phyloP scores from a whole-genome alignment of 1,139 yeast species.

The Saccharomyces hybrid region DNA sequence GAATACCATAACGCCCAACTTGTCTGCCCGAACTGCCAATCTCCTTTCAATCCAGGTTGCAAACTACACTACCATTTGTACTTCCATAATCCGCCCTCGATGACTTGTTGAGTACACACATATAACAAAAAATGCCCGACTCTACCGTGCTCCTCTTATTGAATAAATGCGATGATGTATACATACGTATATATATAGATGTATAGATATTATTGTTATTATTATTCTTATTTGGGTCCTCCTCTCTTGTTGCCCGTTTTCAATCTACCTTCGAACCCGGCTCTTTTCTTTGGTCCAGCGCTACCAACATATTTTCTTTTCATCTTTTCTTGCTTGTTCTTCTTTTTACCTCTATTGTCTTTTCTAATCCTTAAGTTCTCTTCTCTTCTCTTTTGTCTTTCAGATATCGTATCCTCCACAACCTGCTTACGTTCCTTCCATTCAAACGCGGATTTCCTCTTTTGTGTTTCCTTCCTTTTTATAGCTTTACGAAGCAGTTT shows the following conservation, averaged over 20 bases:
- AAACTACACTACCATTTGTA: constrained; percentile 27
- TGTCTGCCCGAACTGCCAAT: constrained; percentile 20
- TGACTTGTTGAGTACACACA: background rate
- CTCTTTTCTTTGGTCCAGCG: constrained; percentile 34
- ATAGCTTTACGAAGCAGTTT: constrained; percentile 76
- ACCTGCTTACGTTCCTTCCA: constrained; percentile 81
- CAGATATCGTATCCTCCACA: constrained; percentile 67
- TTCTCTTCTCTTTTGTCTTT: constrained; percentile 76
- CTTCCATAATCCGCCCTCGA: constrained; percentile 12
- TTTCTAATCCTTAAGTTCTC: constrained; percentile 77
- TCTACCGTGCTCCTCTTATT: background rate
- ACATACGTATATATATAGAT: background rate
- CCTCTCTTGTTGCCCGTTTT: constrained; percentile 26
- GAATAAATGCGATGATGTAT: background rate
- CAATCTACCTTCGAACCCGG: constrained; percentile 42
- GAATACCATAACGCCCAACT: constrained; percentile 13
- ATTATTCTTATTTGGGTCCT: constrained; percentile 7
- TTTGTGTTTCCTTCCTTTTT: constrained; percentile 71
- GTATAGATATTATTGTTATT: background rate
- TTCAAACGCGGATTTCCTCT: constrained; percentile 73
- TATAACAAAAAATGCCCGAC: background rate
- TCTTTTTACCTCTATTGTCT: constrained; percentile 68
- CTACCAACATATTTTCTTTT: constrained; percentile 54
- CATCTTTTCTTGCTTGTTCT: constrained; percentile 62
- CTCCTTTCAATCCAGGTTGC: constrained; percentile 29